Percentiles rank a stretch among this genome's conserved stretches.
These are phyloP conservation scores for Lolium perenne DNA, from an alignment of 176 grass and related monocot genomes.

Conservation along the genomic window DNA sequence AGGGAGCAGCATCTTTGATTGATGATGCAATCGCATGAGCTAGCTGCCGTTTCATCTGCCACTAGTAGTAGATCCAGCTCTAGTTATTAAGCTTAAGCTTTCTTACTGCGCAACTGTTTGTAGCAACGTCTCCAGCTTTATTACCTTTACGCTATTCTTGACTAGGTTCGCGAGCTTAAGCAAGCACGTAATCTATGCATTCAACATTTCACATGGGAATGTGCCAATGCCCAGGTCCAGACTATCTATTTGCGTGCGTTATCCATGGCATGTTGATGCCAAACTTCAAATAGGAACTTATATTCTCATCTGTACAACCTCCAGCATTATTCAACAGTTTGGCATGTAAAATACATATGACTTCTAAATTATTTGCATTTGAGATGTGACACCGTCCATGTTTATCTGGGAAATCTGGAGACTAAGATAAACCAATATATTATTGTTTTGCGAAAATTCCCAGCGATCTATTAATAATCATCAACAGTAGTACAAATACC, in stretches of 20 bases:
- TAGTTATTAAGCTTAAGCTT: background rate
- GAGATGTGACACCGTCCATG: background rate
- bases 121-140: background rate
- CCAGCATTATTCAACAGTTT: background rate
- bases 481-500: no score
- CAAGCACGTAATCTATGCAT: background rate
- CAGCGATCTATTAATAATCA: background rate
- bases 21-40: background rate
- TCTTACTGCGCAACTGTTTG: background rate
- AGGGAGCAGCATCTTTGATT: background rate
- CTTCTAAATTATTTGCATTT: slow-evolving; percentile 1
- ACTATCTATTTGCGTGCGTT: background rate
- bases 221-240: background rate
- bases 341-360: background rate
- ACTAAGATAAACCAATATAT: background rate
- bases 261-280: background rate
- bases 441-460: no score
- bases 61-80: slow-evolving; percentile 6
- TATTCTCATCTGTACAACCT: background rate
- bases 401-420: slow-evolving; percentile 2
- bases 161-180: background rate
- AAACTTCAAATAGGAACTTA: background rate
- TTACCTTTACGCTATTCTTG: background rate
- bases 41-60: background rate
- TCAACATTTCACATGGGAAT: background rate